Conservation (phyloP, 2,329 filamentous ascomycete genomes). For the Cercospora sp. region DNA sequence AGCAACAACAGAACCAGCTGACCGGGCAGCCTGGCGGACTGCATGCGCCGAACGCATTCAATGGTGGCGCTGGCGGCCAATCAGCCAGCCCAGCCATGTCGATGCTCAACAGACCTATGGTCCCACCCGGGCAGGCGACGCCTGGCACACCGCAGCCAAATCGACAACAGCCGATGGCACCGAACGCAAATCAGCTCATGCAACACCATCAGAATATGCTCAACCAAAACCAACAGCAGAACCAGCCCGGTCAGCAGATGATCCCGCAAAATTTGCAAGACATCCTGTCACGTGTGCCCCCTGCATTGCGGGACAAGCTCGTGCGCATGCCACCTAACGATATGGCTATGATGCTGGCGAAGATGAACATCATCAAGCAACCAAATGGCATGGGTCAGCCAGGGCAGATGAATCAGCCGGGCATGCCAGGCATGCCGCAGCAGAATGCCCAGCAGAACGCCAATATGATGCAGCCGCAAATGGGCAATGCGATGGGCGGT, state of each 20-base stretch:
- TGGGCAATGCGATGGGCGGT: slow-evolving; percentile 24
- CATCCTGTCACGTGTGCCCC: slow-evolving; percentile 20
- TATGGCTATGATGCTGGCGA: slow-evolving; percentile 17
- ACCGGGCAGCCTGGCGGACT: slow-evolving; percentile 50
- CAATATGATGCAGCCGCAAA: slow-evolving; percentile 21
- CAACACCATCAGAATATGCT: slow-evolving; percentile 38
- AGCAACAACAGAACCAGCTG: slow-evolving; percentile 48
- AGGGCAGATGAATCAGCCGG: slow-evolving; percentile 19
- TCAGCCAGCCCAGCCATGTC: slow-evolving; percentile 48
- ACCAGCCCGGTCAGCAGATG: slow-evolving; percentile 27
- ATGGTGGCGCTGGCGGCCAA: slow-evolving; percentile 34
- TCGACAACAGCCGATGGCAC: slow-evolving; percentile 31
- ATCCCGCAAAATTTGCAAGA: slow-evolving; percentile 16
- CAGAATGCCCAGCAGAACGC: slow-evolving; percentile 10
- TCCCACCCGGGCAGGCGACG: slow-evolving; percentile 45
- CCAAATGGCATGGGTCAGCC: slow-evolving; percentile 11
- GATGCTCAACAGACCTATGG: slow-evolving; percentile 52
- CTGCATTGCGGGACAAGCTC: slow-evolving; percentile 25
- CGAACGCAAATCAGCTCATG: slow-evolving; percentile 30
- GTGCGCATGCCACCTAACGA: slow-evolving; percentile 21
- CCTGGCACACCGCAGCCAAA: slow-evolving; percentile 38
- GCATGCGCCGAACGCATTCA: slow-evolving; percentile 44
- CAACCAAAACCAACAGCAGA: slow-evolving; percentile 40
- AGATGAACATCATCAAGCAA: slow-evolving; percentile 13
- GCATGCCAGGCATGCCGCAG: slow-evolving; percentile 19